Conservation (phyloP, 73 alveolate species). For the Symbiodinium natans region DNA sequence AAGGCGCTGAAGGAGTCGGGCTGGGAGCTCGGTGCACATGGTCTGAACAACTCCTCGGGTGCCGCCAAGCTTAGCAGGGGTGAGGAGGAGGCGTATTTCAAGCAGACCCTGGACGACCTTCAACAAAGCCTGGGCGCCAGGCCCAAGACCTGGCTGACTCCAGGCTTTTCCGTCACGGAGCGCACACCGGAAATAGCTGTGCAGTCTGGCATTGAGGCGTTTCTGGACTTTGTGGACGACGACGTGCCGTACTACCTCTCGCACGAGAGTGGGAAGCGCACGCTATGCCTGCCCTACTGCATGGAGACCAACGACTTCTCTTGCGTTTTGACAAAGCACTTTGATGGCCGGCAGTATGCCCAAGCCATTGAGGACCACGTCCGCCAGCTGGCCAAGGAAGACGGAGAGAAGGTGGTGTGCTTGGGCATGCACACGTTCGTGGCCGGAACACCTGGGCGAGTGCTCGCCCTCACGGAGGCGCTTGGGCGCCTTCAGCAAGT, state of each 20-base stretch:
- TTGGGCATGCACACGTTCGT: conserved; percentile 82
- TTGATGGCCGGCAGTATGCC: conserved; percentile 64
- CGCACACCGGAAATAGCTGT: no score
- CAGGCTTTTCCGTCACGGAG: no score
- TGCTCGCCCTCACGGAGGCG: conserved; percentile 59
- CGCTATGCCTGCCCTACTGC: conserved; percentile 59
- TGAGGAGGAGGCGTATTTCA: no score
- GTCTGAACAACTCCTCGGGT: no score
- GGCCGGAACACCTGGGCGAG: conserved; percentile 37
- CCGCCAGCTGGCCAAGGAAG: conserved; percentile 75
- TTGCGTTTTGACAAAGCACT: conserved; percentile 50
- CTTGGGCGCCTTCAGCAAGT: conserved; percentile 52
- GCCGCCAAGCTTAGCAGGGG: no score
- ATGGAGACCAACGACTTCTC: conserved; percentile 86
- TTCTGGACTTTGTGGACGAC: conserved; percentile 61
- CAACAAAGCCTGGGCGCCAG: conserved; percentile 58
- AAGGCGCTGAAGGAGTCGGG: conserved; percentile 49
- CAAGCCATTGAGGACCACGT: conserved; percentile 60
- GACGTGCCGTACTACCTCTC: conserved; percentile 49
- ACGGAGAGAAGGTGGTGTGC: conserved; percentile 79
- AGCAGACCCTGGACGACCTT: conserved; percentile 62
- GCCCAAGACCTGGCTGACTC: conserved; percentile 61
- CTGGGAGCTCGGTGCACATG: no score
- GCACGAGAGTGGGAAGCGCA: conserved; percentile 60
- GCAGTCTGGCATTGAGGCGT: conserved; percentile 58